Evolutionary conservation across 2,329 filamentous ascomycete species (phyloP), one percentile per base, ranked within the genome.

Genomic region (Colletotrichum sp.): DNA sequence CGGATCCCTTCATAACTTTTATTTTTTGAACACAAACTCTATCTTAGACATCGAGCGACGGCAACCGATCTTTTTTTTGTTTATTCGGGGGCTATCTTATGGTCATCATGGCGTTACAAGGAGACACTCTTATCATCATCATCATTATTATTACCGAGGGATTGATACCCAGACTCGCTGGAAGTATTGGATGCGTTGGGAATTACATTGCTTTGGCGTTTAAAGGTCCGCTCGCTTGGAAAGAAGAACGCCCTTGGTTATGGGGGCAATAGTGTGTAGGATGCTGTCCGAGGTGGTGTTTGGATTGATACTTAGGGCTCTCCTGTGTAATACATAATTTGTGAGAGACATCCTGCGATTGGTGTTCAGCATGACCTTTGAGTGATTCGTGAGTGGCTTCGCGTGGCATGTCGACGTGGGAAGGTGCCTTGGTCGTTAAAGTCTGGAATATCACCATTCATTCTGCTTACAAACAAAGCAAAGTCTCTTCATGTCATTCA

Each of bases 81-180:
- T 57, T 13, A 62, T 62, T 12, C 12, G 19, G 57, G 16, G 27
- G 27, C 44, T 61, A 30, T 19, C 22, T 27, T 49, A 8, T 64
- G 15, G 25, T 71, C 22, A 64, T 27, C 39, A 64, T 19, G 74
- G 74, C 74, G 71, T 76, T 76, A 11, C 15, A 39, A 39, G 52
- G 52, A 52, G 52, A 44, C 22, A 30, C 15, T 25, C 25, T 49
- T 22, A 49, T 30, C 44, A 52, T 52, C n/a, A 52, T 49, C n/a
- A 22, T 49, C n/a, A 22, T 49, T n/a, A 49, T 22, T 13, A 49
- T 52, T 22, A 52, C 57, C 27, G 65, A 34, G 70, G 74, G 70
- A 76, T 74, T 76, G 74, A 76, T 76, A 76, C 74, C 74, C 74
- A 76, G 59, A 65, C 64, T 76, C 70, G 74, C 71, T 71, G 49